Evolutionary conservation across 2,329 filamentous ascomycete species (phyloP), one percentile per base, ranked within the genome.

Genomic region (Bisporella sp.): DNA sequence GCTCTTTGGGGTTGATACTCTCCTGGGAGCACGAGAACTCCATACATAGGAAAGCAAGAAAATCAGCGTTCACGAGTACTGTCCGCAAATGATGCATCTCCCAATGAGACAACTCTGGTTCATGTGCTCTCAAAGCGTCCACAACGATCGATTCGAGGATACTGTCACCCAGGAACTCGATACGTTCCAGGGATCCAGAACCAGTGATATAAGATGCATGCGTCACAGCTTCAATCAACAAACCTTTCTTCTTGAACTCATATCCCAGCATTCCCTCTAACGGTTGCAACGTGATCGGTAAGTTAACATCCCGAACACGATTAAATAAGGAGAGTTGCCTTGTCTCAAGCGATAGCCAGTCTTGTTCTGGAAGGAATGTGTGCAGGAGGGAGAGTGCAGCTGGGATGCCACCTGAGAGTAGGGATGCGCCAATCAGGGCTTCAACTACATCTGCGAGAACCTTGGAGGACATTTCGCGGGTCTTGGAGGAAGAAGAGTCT

Each of bases 111-210:
- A 79, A 67, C 3, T 73, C 62, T 45, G 78, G 71, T 0, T 68
- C 50, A 0, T 81, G 62, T 0, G 70, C 68, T 2, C 64, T 57
- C 5, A 92, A 69, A n/a, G 69, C 73, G 0, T 70, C 72, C 6
- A 88, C 81, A 45, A 96, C 72, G 49, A 96, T 72, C 58, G 82
- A 78, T 66, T 97, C 92, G 0, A 97, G 78, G 2, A 96, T 73
- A 0, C 89, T 80, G 59, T 97, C 92, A 1, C 92, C 92, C 0
- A 96, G 71, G 60, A 93, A 96, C 62, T 96, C 92, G 1, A 96
- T 76, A 0, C 90, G 79, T 57, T 96, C 87, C 9, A 81, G 75
- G 28, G 68, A 73, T 2, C 72, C 72, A 4, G 75, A 71, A 46
- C 73, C 75, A 5, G 65, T 50, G 41, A 64, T 67, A 59, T 64